Conservation (phyloP, 352 stramenopile species). For the Phytopythium cucurbitacearum region DNA sequence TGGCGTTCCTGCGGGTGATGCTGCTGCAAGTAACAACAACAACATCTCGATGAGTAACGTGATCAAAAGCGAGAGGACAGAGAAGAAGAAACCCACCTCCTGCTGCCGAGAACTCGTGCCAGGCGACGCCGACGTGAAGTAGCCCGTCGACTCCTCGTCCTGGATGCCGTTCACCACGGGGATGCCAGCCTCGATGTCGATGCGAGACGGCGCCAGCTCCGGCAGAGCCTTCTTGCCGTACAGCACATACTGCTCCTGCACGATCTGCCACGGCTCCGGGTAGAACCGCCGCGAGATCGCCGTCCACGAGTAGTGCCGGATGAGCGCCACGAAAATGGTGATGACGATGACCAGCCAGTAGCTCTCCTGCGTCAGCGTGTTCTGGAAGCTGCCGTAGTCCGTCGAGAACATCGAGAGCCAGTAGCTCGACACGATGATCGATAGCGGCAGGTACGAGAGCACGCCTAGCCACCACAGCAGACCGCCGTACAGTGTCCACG, state of each 20-base stretch:
- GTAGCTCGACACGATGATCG: slow-evolving; percentile 59
- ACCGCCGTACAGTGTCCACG: slow-evolving; percentile 48
- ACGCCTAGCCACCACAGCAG: slow-evolving; percentile 61
- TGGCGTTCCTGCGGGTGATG: slow-evolving; percentile 24
- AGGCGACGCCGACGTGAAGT: slow-evolving; percentile 38
- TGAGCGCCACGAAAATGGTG: slow-evolving; percentile 41
- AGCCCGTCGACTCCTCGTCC: slow-evolving; percentile 28
- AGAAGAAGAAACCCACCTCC: background rate
- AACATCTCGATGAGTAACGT: slow-evolving; percentile 10
- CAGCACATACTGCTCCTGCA: slow-evolving; percentile 73
- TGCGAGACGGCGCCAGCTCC: slow-evolving; percentile 17
- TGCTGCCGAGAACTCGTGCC: slow-evolving; percentile 5
- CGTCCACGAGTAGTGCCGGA: slow-evolving; percentile 71
- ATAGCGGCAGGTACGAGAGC: slow-evolving; percentile 57
- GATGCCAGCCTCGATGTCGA: slow-evolving; percentile 56
- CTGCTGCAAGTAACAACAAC: slow-evolving; percentile 4
- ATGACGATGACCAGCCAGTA: slow-evolving; percentile 75
- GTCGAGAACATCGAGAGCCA: slow-evolving; percentile 55
- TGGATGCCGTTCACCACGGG: slow-evolving; percentile 33
- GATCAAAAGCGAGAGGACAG: background rate
- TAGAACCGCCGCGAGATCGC: slow-evolving; percentile 74
- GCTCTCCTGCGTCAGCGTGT: slow-evolving; percentile 52
- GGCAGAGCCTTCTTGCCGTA: slow-evolving; percentile 12
- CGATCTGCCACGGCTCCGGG: slow-evolving; percentile 72
- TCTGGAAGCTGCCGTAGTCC: slow-evolving; percentile 74